Base-by-base conservation (phyloP, 2,329 filamentous ascomycete genomes). In the Anthostomella pinea region DNA sequence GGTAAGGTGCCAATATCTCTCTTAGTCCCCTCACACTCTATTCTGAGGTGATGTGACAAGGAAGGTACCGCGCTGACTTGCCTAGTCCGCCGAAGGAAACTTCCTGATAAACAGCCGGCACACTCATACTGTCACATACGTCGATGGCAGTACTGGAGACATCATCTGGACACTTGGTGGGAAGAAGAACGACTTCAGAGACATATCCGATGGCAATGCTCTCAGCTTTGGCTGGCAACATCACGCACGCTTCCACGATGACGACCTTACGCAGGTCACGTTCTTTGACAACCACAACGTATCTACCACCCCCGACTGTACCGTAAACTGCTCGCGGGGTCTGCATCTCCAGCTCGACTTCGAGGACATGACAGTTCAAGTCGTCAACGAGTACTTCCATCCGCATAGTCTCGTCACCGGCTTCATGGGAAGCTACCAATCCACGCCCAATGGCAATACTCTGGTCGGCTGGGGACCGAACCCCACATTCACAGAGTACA, bases 281-380 rank as follows among this genome's bases (percentile, higher is more conserved):
- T 22, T 50, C 23, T 48, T 50, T 35, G 62, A 63, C 30, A 65
- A 65, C 46, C 61, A 62, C 29, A 62, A 68, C 27, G 75, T 72
- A n/a, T 62, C 80, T 7, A 68, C 75, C 3, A 65, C 70, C 18
- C 61, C 62, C 0, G 66, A 70, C 30, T 73, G 71, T 35, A 71
- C 67, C 38, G 37, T 45, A 8, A 40, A 38, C 7, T 49, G 40
- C 33, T 35, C 48, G 8, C 43, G 45, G 3, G 47, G 42, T 3
- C 39, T 23, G 8, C 35, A 38, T 14, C 11, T 50, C 18, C 45
- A 46, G 34, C 38, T 50, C 6, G 29, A 46, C 13, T 39, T 37
- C 26, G 26, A 30, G n/a, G n/a, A 20, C n/a, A 18, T 15, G 13
- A 44, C 41, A n/a, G 45, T 23, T 8, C 27, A 35, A 6, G 35